phyloP scores from a whole-genome alignment of 1,139 yeast species.

The Blastobotrys arbuscula region DNA sequence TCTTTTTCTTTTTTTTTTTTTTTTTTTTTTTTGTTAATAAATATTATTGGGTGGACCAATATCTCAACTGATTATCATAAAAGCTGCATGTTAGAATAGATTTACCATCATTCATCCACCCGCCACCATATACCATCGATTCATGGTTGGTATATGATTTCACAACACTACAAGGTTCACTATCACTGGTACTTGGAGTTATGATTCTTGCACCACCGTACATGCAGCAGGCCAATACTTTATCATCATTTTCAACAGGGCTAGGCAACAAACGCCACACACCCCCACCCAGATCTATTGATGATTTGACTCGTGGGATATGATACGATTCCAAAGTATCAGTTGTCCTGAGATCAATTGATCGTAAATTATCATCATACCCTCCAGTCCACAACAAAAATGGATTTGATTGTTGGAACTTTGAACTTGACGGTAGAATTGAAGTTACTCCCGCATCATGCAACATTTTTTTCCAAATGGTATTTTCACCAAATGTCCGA shows the following conservation, averaged over 20 bases:
- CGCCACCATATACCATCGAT: constrained; percentile 95
- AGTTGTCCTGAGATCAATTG: constrained; percentile 60
- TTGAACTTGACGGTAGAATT: constrained; percentile 42
- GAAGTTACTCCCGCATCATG: constrained; percentile 91
- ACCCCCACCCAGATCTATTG: constrained; percentile 74
- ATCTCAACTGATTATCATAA: constrained; percentile 75
- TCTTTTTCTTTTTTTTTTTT: not conserved
- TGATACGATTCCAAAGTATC: constrained; percentile 41
- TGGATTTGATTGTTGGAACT: constrained; percentile 34
- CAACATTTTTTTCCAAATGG: constrained; percentile 49
- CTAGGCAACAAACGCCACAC: constrained; percentile 86
- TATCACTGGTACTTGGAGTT: not conserved
- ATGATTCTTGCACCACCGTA: constrained; percentile 85
- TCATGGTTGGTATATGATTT: constrained; percentile 68
- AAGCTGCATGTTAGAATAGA: constrained; percentile 77
- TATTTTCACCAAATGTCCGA: constrained; percentile 36
- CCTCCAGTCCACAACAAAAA: constrained; percentile 73
- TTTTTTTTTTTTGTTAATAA: too few relatives aligned
- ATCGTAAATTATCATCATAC: constrained; percentile 73
- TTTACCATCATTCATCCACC: constrained; percentile 54
- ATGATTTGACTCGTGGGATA: constrained; percentile 42
- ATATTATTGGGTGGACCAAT: constrained; percentile 44
- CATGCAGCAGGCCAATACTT: constrained; percentile 79
- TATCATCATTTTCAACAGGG: constrained; percentile 37
- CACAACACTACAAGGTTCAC: constrained; percentile 39